These are phyloP conservation scores for Penicillium atrosanguineum DNA, from an alignment of 495 filamentous ascomycete species.

Conservation along the genomic window DNA sequence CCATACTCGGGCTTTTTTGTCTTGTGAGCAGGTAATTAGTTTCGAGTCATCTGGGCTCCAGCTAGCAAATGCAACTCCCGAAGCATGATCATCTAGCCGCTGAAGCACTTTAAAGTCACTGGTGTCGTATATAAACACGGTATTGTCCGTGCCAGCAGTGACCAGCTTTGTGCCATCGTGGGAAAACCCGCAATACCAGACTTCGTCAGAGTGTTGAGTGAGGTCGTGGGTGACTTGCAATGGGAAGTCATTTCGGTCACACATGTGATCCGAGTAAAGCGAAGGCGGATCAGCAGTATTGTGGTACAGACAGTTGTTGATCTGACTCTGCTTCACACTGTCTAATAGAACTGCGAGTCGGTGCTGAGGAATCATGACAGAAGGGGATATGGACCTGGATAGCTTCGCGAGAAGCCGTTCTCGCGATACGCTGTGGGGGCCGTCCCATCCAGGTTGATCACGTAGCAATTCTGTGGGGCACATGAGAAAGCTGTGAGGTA, in stretches of 20 bases:
- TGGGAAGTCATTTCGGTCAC: slow-evolving; percentile 78
- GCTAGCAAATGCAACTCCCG: slow-evolving; percentile 68
- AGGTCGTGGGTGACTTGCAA: slow-evolving; percentile 63
- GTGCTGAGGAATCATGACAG: slow-evolving; percentile 97
- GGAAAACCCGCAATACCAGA: slow-evolving; percentile 89
- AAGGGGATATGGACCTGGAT: slow-evolving; percentile 87
- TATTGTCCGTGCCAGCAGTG: slow-evolving; percentile 71
- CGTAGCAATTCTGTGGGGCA: slow-evolving; percentile 79
- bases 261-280: slow-evolving; percentile 84
- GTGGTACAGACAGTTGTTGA: slow-evolving; percentile 83
- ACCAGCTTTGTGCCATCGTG: slow-evolving; percentile 83
- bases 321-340: slow-evolving; percentile 77
- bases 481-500: slow-evolving; percentile 71
- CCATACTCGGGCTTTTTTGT: slow-evolving; percentile 76
- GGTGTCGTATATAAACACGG: slow-evolving; percentile 81
- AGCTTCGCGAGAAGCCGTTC: slow-evolving; percentile 73
- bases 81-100: slow-evolving; percentile 59
- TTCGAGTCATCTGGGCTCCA: slow-evolving; percentile 93
- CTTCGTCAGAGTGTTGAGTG: slow-evolving; percentile 75
- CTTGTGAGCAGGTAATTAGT: slow-evolving; percentile 76
- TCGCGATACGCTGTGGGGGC: slow-evolving; percentile 74
- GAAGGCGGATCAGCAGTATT: slow-evolving; percentile 77
- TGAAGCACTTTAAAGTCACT: slow-evolving; percentile 63
- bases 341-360: slow-evolving; percentile 82
- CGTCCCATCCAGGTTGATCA: slow-evolving; percentile 83